Evolutionary conservation across 345 rosid species (phyloP).

Genomic region (Raphanus sativus): DNA sequence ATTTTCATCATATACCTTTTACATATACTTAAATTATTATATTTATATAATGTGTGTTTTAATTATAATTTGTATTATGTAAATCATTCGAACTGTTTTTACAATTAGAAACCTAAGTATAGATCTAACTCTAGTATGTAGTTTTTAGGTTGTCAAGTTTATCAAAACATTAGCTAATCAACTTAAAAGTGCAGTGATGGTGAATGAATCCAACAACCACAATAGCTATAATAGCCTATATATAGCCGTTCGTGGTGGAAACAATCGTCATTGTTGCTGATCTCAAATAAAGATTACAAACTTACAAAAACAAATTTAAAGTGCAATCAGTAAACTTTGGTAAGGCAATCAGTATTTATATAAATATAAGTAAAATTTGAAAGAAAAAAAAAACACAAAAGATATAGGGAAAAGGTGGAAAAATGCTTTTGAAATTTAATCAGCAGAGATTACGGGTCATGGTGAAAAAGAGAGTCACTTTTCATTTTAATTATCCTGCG

Average conservation of each 20-base stretch:
- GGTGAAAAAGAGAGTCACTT: conserved; percentile 25
- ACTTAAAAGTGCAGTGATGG: background rate
- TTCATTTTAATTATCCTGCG: conserved; percentile 11
- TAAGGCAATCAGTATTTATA: background rate
- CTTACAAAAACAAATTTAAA: background rate
- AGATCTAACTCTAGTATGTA: background rate
- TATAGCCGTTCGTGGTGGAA: conserved; percentile 25
- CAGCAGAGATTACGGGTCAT: conserved; percentile 30
- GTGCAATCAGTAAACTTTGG: background rate
- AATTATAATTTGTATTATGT: too few species aligned
- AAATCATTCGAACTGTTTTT: too few species aligned
- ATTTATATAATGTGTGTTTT: too few species aligned
- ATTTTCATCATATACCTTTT: too few species aligned
- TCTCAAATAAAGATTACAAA: background rate
- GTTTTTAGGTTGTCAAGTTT: background rate
- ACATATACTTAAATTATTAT: too few species aligned
- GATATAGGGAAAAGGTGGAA: background rate
- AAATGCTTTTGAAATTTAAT: background rate
- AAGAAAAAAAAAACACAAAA: background rate
- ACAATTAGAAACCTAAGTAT: background rate
- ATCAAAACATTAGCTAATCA: conserved; percentile 1
- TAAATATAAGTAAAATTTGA: background rate
- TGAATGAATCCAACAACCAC: conserved; percentile 24
- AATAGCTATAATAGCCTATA: conserved; percentile 5
- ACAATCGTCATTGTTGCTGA: conserved; percentile 7